Conservation (phyloP, 257 asterid genomes). For the Plantago ovata region DNA sequence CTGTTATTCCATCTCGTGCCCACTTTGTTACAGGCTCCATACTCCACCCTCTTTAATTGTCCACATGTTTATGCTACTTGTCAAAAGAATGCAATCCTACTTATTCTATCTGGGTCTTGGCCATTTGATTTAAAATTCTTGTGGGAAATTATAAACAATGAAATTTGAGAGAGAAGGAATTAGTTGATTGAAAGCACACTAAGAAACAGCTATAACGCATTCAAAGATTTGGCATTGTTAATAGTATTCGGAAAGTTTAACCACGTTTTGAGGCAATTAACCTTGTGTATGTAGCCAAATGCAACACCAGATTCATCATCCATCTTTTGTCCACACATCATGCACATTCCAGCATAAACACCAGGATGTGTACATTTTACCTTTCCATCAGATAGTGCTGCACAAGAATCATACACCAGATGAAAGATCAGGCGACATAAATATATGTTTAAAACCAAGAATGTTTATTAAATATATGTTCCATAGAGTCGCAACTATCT, state of each 20-base stretch:
- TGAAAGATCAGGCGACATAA: not conserved
- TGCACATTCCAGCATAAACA: slow-evolving; percentile 76
- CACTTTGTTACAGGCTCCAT: not conserved
- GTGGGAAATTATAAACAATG: not conserved
- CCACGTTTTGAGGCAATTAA: too few species aligned
- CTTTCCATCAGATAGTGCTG: slow-evolving; percentile 35
- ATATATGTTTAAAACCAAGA: slow-evolving; percentile 1
- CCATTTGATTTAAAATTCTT: not conserved
- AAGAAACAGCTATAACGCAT: not conserved
- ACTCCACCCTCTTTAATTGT: too few species aligned
- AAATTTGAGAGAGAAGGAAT: not conserved
- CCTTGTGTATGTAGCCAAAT: slow-evolving; percentile 86
- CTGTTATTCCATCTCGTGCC: not conserved
- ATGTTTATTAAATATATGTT: slow-evolving; percentile 6
- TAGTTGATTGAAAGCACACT: not conserved
- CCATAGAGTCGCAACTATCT: not conserved
- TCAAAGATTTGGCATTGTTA: not conserved
- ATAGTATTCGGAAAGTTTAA: not conserved
- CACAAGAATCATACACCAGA: slow-evolving; percentile 13
- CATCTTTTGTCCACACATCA: slow-evolving; percentile 61
- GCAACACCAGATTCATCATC: slow-evolving; percentile 80
- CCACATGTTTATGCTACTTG: too few species aligned
- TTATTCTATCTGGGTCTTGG: not conserved
- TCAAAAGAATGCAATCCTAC: not conserved
- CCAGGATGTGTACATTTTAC: slow-evolving; percentile 76